Conservation (phyloP, 257 asterid species). For the Penstemon barbatus region DNA sequence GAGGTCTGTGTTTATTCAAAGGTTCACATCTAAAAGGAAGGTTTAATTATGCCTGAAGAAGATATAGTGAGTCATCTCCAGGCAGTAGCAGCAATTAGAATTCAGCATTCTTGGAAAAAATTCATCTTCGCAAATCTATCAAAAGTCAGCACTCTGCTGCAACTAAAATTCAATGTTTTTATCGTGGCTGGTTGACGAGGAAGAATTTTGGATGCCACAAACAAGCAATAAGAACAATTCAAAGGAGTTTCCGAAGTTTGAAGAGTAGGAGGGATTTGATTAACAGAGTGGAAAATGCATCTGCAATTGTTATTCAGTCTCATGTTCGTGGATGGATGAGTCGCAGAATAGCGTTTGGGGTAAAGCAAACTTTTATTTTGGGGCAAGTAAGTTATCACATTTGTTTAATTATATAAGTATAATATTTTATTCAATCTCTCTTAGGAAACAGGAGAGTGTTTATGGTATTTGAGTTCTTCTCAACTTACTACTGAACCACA, state of each 20-base stretch:
- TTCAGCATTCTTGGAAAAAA: constrained; percentile 59
- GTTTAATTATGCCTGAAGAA: constrained; percentile 29
- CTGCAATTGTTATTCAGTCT: constrained; percentile 65
- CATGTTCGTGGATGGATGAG: constrained; percentile 73
- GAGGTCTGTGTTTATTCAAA: constrained; percentile 34
- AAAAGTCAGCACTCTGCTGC: constrained; percentile 58
- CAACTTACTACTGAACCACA: not conserved
- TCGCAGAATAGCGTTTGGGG: constrained; percentile 39
- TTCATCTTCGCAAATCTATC: constrained; percentile 34
- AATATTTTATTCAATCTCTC: not conserved
- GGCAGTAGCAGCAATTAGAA: constrained; percentile 45
- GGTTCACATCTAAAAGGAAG: constrained; percentile 25
- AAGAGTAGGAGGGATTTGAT: constrained; percentile 41
- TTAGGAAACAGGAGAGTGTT: no score
- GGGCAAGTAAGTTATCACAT: constrained; percentile 54
- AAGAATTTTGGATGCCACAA: constrained; percentile 44
- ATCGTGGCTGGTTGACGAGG: constrained; percentile 61
- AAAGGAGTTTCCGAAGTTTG: constrained; percentile 49
- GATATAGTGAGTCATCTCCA: constrained; percentile 27
- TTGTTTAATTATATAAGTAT: not conserved
- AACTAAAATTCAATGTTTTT: constrained; percentile 67
- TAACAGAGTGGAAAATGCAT: constrained; percentile 37
- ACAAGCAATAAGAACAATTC: constrained; percentile 51
- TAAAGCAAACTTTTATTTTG: constrained; percentile 33
- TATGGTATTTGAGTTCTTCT: no score